Evolutionary conservation across 176 grass and related monocot species (phyloP).

Genomic region (Aegilops bicornis): DNA sequence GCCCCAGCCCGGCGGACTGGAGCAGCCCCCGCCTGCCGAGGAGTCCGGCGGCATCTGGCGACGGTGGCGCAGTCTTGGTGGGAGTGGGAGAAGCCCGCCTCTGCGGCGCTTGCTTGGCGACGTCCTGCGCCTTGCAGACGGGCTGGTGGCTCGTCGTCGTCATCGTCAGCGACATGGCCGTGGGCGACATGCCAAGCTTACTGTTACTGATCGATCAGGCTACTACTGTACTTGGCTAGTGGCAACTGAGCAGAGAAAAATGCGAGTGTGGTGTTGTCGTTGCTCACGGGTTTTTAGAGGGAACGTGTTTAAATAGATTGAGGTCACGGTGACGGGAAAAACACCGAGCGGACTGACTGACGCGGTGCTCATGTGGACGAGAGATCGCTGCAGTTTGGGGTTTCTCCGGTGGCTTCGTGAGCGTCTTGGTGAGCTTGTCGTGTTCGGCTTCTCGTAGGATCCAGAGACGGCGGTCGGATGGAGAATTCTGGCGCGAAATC

Average conservation of each 20-base stretch:
- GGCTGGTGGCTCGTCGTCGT: constrained; percentile 38
- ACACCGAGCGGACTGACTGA: too few relatives aligned
- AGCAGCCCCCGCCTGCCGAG: constrained; percentile 55
- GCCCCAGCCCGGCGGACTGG: constrained; percentile 38
- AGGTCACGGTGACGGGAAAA: not conserved
- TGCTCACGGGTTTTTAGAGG: not conserved
- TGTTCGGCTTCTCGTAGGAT: constrained; percentile 22
- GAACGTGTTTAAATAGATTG: constrained; percentile 39
- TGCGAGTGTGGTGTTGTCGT: not conserved
- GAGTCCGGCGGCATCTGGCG: not conserved
- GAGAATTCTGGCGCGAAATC: not conserved
- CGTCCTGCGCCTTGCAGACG: constrained; percentile 52
- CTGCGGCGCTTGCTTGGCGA: constrained; percentile 34
- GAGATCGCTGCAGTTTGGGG: not conserved
- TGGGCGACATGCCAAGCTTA: constrained; percentile 24
- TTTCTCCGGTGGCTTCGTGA: constrained; percentile 30
- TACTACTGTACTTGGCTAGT: not conserved
- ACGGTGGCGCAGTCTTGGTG: not conserved
- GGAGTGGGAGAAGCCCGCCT: constrained; percentile 8
- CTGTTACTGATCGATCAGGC: not conserved
- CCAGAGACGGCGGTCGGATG: not conserved
- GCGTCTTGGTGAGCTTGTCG: not conserved
- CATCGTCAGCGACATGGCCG: constrained; percentile 48
- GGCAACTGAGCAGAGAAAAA: not conserved
- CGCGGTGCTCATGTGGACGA: not conserved